Conservation (phyloP, 148 eudicot genomes). For the Pharnaceum exiguum region DNA sequence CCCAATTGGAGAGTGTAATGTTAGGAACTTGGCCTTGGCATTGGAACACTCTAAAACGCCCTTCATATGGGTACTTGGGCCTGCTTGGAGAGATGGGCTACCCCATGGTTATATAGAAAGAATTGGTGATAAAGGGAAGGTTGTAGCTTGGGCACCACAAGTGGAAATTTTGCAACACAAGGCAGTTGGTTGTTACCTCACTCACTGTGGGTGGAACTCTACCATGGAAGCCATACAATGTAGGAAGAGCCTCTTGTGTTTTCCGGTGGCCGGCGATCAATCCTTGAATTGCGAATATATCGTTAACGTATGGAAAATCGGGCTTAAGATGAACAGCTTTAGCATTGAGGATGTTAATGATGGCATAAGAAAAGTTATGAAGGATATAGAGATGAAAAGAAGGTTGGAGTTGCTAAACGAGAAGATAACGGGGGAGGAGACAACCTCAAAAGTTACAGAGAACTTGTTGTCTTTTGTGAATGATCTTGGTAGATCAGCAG, state of each 20-base stretch:
- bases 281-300: conserved; percentile 64
- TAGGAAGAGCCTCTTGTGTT: conserved; percentile 46
- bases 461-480: conserved; percentile 34
- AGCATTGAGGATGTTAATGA: conserved; percentile 29
- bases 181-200: conserved; percentile 59
- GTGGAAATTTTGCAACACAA: conserved; percentile 46
- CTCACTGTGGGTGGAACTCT: conserved; percentile 93
- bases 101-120: conserved; percentile 47
- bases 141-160: conserved; percentile 84
- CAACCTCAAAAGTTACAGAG: conserved; percentile 15
- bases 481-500: conserved; percentile 12
- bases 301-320: conserved; percentile 52
- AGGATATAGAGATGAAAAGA: conserved; percentile 32
- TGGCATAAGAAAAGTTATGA: conserved; percentile 33
- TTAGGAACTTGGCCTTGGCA: conserved; percentile 45
- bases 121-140: conserved; percentile 31
- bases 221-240: conserved; percentile 66
- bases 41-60: conserved; percentile 50
- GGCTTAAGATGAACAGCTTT: conserved; percentile 46
- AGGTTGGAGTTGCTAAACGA: conserved; percentile 31
- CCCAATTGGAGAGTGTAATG: conserved; percentile 57
- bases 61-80: conserved; percentile 73
- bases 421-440: conserved; percentile 45
- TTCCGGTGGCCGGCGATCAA: conserved; percentile 80
- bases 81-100: conserved; percentile 53